A percentile compares a stretch with the other conserved stretches of the same genome.
These are phyloP conservation scores for Bocquillonia castaneifolia DNA, from an alignment of 441 rosid species.

Conservation along the genomic window DNA sequence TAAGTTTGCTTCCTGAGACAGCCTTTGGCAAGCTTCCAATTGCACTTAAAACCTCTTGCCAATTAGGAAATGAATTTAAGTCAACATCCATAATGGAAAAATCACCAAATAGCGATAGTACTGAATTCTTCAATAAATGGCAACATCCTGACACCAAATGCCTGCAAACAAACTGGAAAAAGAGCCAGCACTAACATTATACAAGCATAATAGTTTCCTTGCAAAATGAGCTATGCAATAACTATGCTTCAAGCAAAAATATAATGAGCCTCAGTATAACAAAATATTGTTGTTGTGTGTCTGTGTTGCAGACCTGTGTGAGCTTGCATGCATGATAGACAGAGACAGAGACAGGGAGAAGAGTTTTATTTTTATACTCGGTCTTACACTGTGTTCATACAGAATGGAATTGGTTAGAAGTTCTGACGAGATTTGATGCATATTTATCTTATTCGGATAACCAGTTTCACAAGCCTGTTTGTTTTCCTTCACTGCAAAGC, in stretches of 20 bases:
- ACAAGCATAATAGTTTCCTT: constrained; percentile 15
- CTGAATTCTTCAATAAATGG: constrained; percentile 46
- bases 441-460: constrained; percentile 35
- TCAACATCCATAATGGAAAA: constrained; percentile 32
- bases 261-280: neutral
- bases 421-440: constrained; percentile 54
- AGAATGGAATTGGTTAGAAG: constrained; percentile 56
- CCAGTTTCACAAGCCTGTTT: constrained; percentile 28
- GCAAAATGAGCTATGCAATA: neutral
- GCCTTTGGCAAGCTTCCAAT: constrained; percentile 38
- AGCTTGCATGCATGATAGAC: neutral
- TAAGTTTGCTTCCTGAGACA: constrained; percentile 27
- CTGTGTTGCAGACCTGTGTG: neutral
- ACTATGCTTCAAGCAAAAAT: constrained; percentile 4
- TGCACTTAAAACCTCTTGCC: constrained; percentile 54
- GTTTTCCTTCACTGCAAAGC: constrained; percentile 28
- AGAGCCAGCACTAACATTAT: constrained; percentile 28
- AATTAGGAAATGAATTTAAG: constrained; percentile 46
- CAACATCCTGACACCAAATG: constrained; percentile 63
- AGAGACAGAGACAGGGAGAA: constrained; percentile 4
- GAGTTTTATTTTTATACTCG: constrained; percentile 11
- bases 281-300: too few relatives aligned
- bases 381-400: constrained; percentile 71
- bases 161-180: constrained; percentile 83
- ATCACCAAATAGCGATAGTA: constrained; percentile 29